Percentiles rank a stretch among this genome's conserved stretches.
Evolutionary conservation across 2,329 filamentous ascomycete species (phyloP).

Genomic region (Hirsutella minnesotensis): DNA sequence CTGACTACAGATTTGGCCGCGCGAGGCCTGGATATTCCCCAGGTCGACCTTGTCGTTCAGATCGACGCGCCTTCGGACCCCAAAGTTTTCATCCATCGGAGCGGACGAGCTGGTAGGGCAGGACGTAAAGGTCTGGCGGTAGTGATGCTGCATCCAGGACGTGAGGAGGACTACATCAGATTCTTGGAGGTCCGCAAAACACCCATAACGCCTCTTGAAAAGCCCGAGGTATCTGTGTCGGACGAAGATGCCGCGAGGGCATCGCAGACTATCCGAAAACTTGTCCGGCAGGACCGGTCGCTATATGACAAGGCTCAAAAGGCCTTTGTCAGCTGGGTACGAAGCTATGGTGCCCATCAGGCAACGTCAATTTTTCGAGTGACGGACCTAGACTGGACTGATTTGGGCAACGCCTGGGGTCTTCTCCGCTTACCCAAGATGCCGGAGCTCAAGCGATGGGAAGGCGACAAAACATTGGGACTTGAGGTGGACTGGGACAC

Average conservation of each 20-base stretch:
- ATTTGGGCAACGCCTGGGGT: conserved; percentile 74
- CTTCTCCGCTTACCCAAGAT: conserved; percentile 81
- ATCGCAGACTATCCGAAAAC: conserved; percentile 48
- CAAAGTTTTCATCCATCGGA: conserved; percentile 90
- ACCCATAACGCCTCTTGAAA: conserved; percentile 54
- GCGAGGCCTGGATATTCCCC: conserved; percentile 80
- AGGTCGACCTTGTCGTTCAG: conserved; percentile 84
- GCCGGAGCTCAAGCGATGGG: conserved; percentile 73
- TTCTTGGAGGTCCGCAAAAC: conserved; percentile 84
- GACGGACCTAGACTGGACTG: conserved; percentile 71
- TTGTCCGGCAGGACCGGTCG: conserved; percentile 38
- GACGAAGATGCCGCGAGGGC: conserved; percentile 47
- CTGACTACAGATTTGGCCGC: conserved; percentile 90
- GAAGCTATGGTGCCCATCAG: conserved; percentile 83
- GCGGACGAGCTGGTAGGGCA: conserved; percentile 81
- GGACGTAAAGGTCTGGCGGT: conserved; percentile 76
- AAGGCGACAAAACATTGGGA: conserved; percentile 53
- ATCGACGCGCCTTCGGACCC: conserved; percentile 75
- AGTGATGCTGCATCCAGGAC: conserved; percentile 71
- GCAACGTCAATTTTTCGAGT: conserved; percentile 84
- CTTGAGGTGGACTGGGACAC: conserved; percentile 54
- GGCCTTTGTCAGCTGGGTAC: conserved; percentile 87
- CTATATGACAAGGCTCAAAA: conserved; percentile 81
- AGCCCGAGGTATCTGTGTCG: conserved; percentile 43
- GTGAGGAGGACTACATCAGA: conserved; percentile 80